Evolutionary conservation across 139 green algal species (phyloP).

Genomic region (Closterium sp.): DNA sequence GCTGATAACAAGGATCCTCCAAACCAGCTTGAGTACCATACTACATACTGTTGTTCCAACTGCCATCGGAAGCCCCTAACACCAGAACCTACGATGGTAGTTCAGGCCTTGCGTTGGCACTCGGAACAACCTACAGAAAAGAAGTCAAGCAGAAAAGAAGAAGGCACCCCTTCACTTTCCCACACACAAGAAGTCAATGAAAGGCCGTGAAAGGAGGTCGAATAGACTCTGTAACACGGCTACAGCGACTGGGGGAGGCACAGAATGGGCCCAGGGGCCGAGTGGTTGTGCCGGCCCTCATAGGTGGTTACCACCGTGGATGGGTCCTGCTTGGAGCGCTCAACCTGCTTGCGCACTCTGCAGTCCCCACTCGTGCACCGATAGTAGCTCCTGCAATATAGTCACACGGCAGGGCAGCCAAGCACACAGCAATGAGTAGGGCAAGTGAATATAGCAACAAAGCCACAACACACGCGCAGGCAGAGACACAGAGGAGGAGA

Average conservation of each 20-base stretch:
- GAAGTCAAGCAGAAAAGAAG: background rate
- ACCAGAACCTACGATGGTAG: background rate
- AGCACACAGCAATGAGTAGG: background rate
- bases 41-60: background rate
- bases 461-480: background rate
- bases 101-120: background rate
- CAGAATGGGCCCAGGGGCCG: background rate
- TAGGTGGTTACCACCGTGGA: slow-evolving; percentile 46
- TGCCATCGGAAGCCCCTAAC: background rate
- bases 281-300: slow-evolving; percentile 55
- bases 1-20: background rate
- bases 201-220: background rate
- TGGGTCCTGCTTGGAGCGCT: slow-evolving; percentile 27
- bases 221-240: background rate
- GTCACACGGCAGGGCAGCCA: background rate
- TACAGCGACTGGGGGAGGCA: background rate
- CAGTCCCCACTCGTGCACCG: slow-evolving; percentile 52
- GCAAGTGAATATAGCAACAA: background rate
- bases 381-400: slow-evolving; percentile 51
- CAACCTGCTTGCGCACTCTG: slow-evolving; percentile 54
- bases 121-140: background rate
- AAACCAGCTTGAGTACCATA: background rate
- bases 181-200: background rate
- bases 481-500: background rate
- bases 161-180: background rate